These are phyloP conservation scores for Ceratobasidium sp. DNA, from an alignment of 1,284 basidiomycete genomes.

Conservation along the genomic window DNA sequence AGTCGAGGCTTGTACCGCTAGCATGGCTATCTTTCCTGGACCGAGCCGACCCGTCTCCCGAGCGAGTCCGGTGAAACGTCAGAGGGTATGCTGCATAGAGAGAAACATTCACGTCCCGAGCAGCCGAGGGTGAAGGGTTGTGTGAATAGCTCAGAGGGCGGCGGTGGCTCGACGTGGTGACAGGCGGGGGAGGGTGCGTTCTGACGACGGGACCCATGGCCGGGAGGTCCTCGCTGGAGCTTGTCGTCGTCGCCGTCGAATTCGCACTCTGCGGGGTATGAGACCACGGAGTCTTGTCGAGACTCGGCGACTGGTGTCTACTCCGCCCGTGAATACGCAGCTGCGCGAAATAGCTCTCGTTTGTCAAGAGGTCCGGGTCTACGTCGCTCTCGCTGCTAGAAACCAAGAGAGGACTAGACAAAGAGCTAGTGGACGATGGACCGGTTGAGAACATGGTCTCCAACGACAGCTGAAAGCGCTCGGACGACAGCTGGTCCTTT, in stretches of 20 bases:
- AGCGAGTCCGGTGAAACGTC: constrained; percentile 36
- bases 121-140: not conserved
- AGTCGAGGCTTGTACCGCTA: not conserved
- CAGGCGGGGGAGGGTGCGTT: constrained; percentile 1
- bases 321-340: constrained; percentile 25
- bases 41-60: constrained; percentile 14
- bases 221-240: constrained; percentile 35
- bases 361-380: constrained; percentile 38
- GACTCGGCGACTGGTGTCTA: not conserved
- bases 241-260: constrained; percentile 3
- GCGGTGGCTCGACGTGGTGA: constrained; percentile 1
- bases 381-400: constrained; percentile 39
- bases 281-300: constrained; percentile 15
- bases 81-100: constrained; percentile 38
- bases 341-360: constrained; percentile 41
- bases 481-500: constrained; percentile 21
- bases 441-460: constrained; percentile 39
- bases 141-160: constrained; percentile 22
- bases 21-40: constrained; percentile 32
- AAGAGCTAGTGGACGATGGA: constrained; percentile 2
- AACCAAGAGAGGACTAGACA: constrained; percentile 32
- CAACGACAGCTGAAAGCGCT: constrained; percentile 23
- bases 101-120: constrained; percentile 16
- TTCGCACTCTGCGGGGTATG: constrained; percentile 18
- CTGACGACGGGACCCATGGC: not conserved